Percentiles rank a stretch among this genome's conserved stretches.
These are phyloP conservation scores for Vitrella brassicaformis DNA, from an alignment of 73 alveolate species.

Conservation along the genomic window DNA sequence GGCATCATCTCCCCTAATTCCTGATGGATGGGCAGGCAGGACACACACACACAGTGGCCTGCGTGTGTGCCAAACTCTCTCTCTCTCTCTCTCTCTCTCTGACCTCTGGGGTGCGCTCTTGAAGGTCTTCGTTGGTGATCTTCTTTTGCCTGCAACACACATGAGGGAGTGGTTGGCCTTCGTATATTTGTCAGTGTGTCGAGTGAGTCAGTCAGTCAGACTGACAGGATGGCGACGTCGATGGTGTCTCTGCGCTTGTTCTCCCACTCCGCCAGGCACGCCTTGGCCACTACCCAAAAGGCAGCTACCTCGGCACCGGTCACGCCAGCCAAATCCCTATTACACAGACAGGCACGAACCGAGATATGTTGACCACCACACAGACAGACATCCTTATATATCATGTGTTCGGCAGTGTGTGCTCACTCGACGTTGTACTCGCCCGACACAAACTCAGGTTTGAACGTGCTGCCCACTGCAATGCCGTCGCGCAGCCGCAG, in stretches of 20 bases:
- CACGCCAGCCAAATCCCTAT: neutral
- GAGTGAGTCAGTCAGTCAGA: no score
- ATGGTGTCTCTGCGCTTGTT: neutral
- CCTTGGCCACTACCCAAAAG: neutral
- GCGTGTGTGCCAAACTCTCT: no score
- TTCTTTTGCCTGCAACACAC: no score
- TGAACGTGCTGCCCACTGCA: neutral
- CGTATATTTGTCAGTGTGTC: no score
- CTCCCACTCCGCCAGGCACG: neutral
- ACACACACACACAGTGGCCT: no score
- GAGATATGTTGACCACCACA: neutral
- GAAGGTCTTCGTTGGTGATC: no score
- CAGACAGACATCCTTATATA: neutral
- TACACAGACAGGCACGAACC: neutral
- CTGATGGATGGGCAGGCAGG: no score
- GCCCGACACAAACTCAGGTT: neutral
- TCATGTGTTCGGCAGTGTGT: neutral
- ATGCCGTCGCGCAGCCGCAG: neutral
- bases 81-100: no score
- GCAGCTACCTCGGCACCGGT: neutral
- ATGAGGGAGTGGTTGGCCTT: no score
- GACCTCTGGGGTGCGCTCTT: no score
- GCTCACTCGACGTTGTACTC: neutral
- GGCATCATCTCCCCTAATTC: no score
- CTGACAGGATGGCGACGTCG: no score